phyloP scores from a whole-genome alignment of 768 basidiomycete species.

The Phylloporus rhodoxanthus region DNA sequence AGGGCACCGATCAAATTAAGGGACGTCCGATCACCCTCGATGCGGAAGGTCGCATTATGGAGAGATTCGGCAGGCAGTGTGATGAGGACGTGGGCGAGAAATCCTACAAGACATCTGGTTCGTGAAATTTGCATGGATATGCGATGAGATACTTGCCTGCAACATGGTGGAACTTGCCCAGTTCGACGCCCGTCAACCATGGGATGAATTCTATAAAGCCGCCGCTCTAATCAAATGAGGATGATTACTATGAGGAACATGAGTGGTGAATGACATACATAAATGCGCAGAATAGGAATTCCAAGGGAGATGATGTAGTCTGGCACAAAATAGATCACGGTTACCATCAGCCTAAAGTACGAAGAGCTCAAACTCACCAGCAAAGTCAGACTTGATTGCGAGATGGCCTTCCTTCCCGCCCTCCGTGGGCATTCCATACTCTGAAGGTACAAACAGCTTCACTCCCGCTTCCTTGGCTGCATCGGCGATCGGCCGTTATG shows the following conservation, averaged over 20 bases:
- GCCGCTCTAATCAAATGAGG: slow-evolving; percentile 25
- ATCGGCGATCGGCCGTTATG: slow-evolving; percentile 27
- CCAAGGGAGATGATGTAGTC: slow-evolving; percentile 28
- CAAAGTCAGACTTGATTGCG: slow-evolving; percentile 25
- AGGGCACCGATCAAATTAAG: slow-evolving; percentile 25
- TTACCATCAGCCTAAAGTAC: background rate
- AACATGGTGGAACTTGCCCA: slow-evolving; percentile 31
- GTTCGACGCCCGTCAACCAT: slow-evolving; percentile 23
- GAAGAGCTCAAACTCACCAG: slow-evolving; percentile 14
- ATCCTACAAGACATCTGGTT: slow-evolving; percentile 23
- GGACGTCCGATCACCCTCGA: slow-evolving; percentile 32
- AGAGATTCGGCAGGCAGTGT: slow-evolving; percentile 23
- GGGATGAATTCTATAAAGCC: slow-evolving; percentile 30
- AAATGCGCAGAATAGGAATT: slow-evolving; percentile 29
- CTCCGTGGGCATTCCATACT: slow-evolving; percentile 33
- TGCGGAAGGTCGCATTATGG: slow-evolving; percentile 30
- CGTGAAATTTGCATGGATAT: slow-evolving; percentile 1
- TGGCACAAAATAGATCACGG: background rate
- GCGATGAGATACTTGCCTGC: slow-evolving; percentile 22
- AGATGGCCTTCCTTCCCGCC: slow-evolving; percentile 26
- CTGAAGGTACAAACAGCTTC: slow-evolving; percentile 36
- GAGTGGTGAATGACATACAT: slow-evolving; percentile 17
- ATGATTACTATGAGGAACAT: background rate
- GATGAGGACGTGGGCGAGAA: slow-evolving; percentile 31
- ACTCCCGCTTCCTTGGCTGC: slow-evolving; percentile 35